Evolutionary conservation across 2,329 filamentous ascomycete species (phyloP).

Genomic region (Claviceps purpurea): DNA sequence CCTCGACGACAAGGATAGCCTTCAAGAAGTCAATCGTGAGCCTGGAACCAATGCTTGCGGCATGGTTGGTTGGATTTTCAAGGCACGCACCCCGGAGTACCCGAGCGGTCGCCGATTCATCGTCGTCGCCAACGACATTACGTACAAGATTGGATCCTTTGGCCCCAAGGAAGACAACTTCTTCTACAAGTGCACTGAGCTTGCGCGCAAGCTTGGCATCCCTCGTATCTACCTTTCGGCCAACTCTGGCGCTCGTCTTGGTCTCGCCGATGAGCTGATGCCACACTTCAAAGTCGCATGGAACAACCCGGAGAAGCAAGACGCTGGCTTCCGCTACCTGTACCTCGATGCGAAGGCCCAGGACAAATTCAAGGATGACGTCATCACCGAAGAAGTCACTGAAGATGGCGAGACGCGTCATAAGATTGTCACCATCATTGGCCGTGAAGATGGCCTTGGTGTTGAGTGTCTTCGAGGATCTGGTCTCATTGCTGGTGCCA

Average conservation of each 20-base stretch:
- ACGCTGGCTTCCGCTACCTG: constrained; percentile 90
- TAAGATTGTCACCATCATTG: constrained; percentile 88
- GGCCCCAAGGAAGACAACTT: constrained; percentile 93
- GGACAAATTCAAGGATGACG: constrained; percentile 64
- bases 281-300: constrained; percentile 95
- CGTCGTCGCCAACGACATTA: constrained; percentile 98
- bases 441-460: constrained; percentile 88
- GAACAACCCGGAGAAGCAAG: constrained; percentile 72
- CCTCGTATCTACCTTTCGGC: constrained; percentile 95
- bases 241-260: constrained; percentile 95
- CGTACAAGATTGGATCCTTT: constrained; percentile 96
- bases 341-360: constrained; percentile 82
- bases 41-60: constrained; percentile 90
- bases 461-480: constrained; percentile 95
- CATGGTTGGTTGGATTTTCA: constrained; percentile 98
- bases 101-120: constrained; percentile 84
- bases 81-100: constrained; percentile 90
- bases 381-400: constrained; percentile 68
- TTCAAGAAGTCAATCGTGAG: constrained; percentile 87
- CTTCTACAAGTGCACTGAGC: constrained; percentile 98
- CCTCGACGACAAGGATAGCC: constrained; percentile 81
- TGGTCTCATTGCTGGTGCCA: constrained; percentile 95
- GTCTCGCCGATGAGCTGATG: constrained; percentile 92
- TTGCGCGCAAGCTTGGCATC: constrained; percentile 86
- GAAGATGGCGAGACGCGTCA: constrained; percentile 83